These are phyloP conservation scores for Athelia sp. DNA, from an alignment of 1,284 basidiomycete species.

Conservation along the genomic window DNA sequence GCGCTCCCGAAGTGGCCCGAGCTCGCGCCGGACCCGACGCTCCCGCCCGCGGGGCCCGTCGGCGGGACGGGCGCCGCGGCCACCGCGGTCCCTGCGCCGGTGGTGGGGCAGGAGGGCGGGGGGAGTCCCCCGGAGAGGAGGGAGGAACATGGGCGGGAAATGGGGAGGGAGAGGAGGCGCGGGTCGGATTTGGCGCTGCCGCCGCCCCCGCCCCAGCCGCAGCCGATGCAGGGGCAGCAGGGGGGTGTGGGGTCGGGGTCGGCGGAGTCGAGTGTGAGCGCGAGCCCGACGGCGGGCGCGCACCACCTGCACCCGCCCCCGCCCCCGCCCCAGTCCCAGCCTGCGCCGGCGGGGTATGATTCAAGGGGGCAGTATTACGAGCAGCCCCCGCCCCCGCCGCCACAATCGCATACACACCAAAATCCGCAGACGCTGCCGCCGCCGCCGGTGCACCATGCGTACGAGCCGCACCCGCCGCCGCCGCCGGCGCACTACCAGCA, in stretches of 20 bases:
- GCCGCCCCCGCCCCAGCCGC: constrained; percentile 8
- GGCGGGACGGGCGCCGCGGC: constrained; percentile 8
- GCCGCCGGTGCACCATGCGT: constrained; percentile 14
- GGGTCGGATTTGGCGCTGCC: neutral
- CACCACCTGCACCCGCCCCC: constrained; percentile 19
- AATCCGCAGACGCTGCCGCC: constrained; percentile 13
- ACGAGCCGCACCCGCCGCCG: constrained; percentile 11
- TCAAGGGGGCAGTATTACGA: constrained; percentile 12
- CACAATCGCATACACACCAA: constrained; percentile 15
- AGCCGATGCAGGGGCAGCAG: constrained; percentile 6
- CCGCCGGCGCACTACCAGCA: constrained; percentile 20
- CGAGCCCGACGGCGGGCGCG: constrained; percentile 17
- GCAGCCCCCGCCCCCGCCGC: constrained; percentile 12
- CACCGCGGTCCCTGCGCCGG: no score
- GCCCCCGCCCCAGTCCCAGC: constrained; percentile 12
- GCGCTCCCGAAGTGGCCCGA: constrained; percentile 10
- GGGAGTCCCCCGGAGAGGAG: no score
- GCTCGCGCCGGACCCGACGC: neutral
- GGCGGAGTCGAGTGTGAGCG: constrained; percentile 1
- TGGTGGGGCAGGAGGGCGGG: no score
- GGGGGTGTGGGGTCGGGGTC: neutral
- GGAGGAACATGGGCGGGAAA: no score
- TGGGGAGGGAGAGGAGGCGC: neutral
- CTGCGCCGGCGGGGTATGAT: constrained; percentile 8
- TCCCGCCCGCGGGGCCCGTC: constrained; percentile 1